A percentile compares a stretch with the other conserved stretches of the same genome.
Conservation (phyloP, 495 filamentous ascomycete species). For the Copromyces sp. region DNA sequence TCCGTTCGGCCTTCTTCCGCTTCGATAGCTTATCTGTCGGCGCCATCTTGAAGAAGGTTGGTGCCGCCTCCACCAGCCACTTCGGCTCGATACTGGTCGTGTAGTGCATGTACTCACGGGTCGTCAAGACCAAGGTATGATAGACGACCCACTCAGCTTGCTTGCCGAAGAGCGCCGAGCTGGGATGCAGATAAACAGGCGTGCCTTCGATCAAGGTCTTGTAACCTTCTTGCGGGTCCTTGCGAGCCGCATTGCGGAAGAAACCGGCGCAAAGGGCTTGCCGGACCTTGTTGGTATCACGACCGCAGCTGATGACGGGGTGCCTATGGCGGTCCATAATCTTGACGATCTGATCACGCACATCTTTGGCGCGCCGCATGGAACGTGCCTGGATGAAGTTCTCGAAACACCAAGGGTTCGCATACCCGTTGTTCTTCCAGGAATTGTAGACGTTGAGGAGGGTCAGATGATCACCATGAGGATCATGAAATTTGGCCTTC, state of each 20-base stretch:
- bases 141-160: constrained; percentile 94
- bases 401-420: constrained; percentile 88
- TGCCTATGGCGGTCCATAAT: constrained; percentile 89
- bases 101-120: constrained; percentile 95
- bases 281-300: constrained; percentile 79
- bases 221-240: constrained; percentile 93
- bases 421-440: constrained; percentile 77
- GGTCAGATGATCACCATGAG: constrained; percentile 87
- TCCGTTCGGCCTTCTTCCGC: constrained; percentile 86
- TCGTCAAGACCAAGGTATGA: constrained; percentile 78
- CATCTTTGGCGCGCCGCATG: constrained; percentile 84
- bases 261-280: constrained; percentile 87
- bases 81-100: constrained; percentile 91
- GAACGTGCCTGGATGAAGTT: constrained; percentile 92
- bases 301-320: constrained; percentile 68
- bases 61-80: constrained; percentile 81
- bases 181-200: constrained; percentile 88
- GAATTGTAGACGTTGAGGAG: constrained; percentile 92
- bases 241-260: constrained; percentile 90
- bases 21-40: constrained; percentile 81
- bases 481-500: constrained; percentile 94
- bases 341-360: constrained; percentile 79
- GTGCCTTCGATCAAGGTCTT: constrained; percentile 94
- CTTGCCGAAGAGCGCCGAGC: constrained; percentile 86
- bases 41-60: constrained; percentile 97